Evolutionary conservation across 2,329 filamentous ascomycete genomes (phyloP).

Genomic region (Aureobasidium sp.): DNA sequence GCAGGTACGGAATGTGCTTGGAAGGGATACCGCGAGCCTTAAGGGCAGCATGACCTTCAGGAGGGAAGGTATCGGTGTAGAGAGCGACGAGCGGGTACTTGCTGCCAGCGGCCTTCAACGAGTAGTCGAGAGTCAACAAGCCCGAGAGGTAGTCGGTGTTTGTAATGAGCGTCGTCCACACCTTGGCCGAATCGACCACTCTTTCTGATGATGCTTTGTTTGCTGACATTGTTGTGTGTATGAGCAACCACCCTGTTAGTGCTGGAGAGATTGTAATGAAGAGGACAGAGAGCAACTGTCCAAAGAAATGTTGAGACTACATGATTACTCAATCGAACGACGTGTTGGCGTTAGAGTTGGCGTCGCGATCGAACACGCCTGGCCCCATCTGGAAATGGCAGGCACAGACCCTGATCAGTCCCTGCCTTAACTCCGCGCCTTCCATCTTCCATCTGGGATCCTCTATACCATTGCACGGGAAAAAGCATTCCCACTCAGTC

Average conservation of each 20-base stretch:
- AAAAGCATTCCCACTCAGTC: neutral
- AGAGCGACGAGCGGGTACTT: conserved; percentile 75
- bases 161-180: conserved; percentile 84
- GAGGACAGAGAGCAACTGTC: neutral
- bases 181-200: conserved; percentile 34
- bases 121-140: conserved; percentile 73
- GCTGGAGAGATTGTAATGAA: neutral
- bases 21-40: conserved; percentile 61
- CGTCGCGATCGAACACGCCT: neutral
- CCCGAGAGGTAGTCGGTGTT: conserved; percentile 76
- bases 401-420: neutral
- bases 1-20: conserved; percentile 64
- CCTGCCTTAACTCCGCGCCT: neutral
- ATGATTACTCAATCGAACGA: conserved; percentile 9
- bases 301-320: neutral
- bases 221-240: neutral
- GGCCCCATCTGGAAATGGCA: neutral
- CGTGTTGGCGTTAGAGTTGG: conserved; percentile 7
- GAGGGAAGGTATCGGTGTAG: conserved; percentile 71
- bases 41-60: conserved; percentile 62
- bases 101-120: conserved; percentile 57
- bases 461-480: neutral
- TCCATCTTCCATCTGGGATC: neutral
- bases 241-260: too few species aligned
- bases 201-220: neutral